phyloP scores from a whole-genome alignment of 768 basidiomycete genomes.

The Mycena floridula region DNA sequence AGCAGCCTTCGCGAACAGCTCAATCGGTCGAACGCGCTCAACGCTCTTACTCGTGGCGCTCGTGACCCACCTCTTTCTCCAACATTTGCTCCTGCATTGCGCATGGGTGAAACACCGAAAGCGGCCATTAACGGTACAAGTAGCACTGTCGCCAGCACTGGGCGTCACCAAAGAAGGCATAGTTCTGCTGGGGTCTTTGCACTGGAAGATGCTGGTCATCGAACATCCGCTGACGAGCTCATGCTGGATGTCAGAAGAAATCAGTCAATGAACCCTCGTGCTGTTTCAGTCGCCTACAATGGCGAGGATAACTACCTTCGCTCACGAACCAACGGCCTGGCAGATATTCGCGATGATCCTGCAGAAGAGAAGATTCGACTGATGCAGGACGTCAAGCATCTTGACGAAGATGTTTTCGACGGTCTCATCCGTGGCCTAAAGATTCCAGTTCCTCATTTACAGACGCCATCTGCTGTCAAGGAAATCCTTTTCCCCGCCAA shows the following conservation, averaged over 20 bases:
- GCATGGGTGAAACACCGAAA: constrained; percentile 39
- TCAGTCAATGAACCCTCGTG: constrained; percentile 69
- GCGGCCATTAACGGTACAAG: constrained; percentile 37
- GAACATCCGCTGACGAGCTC: constrained; percentile 73
- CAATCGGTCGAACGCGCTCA: constrained; percentile 91
- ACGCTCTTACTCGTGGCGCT: constrained; percentile 70
- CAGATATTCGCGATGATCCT: constrained; percentile 73
- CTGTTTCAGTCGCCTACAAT: constrained; percentile 84
- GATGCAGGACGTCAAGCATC: constrained; percentile 82
- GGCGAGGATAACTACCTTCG: constrained; percentile 72
- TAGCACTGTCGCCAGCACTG: constrained; percentile 24
- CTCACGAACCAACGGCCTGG: constrained; percentile 56
- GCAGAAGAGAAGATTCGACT: constrained; percentile 93
- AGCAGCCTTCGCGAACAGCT: constrained; percentile 91
- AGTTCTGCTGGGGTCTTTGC: constrained; percentile 80
- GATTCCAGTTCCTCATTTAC: constrained; percentile 85
- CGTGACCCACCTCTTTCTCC: constrained; percentile 79
- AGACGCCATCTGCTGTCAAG: constrained; percentile 90
- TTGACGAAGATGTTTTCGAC: constrained; percentile 91
- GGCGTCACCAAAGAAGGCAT: constrained; percentile 75
- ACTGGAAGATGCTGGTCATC: constrained; percentile 50
- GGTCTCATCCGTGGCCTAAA: constrained; percentile 89
- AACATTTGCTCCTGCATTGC: constrained; percentile 77
- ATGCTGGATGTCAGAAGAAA: constrained; percentile 69
- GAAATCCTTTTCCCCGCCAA: constrained; percentile 99